Evolutionary conservation across 2,329 filamentous ascomycete genomes (phyloP).

Genomic region (Sphaerulina populicola): DNA sequence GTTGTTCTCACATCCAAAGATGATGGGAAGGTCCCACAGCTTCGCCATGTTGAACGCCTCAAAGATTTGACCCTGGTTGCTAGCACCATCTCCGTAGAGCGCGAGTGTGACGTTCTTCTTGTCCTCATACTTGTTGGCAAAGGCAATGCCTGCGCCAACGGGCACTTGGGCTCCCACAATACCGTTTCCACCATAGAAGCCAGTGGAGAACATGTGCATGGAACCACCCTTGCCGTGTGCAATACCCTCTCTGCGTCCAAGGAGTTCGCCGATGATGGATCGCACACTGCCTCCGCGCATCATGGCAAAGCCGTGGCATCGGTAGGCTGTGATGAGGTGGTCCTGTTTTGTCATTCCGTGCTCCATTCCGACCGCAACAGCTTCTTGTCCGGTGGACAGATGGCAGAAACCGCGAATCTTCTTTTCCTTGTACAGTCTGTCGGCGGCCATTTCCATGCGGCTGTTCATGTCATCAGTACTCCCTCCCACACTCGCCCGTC

Average conservation of each 20-base stretch:
- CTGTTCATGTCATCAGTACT: conserved; percentile 42
- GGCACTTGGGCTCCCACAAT: conserved; percentile 98
- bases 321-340: conserved; percentile 95
- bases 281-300: conserved; percentile 90
- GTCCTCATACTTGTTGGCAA: conserved; percentile 88
- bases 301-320: conserved; percentile 95
- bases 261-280: conserved; percentile 89
- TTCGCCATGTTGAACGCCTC: conserved; percentile 99
- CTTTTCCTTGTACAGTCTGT: conserved; percentile 99
- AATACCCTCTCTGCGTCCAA: conserved; percentile 92
- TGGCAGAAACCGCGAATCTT: conserved; percentile 99
- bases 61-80: conserved; percentile 98
- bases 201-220: conserved; percentile 99
- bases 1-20: conserved; percentile 99
- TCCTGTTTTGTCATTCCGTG: conserved; percentile 86
- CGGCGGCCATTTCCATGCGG: conserved; percentile 99
- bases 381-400: conserved; percentile 94
- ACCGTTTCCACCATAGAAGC: conserved; percentile 97
- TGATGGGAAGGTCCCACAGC: conserved; percentile 90
- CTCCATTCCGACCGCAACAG: conserved; percentile 93
- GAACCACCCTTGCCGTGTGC: conserved; percentile 98
- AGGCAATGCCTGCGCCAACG: conserved; percentile 90
- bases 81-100: conserved; percentile 94
- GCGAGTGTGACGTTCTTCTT: conserved; percentile 80
- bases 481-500: not conserved